Base-by-base conservation (phyloP, 2,329 filamentous ascomycete species). In the Fusarium metavorans region DNA sequence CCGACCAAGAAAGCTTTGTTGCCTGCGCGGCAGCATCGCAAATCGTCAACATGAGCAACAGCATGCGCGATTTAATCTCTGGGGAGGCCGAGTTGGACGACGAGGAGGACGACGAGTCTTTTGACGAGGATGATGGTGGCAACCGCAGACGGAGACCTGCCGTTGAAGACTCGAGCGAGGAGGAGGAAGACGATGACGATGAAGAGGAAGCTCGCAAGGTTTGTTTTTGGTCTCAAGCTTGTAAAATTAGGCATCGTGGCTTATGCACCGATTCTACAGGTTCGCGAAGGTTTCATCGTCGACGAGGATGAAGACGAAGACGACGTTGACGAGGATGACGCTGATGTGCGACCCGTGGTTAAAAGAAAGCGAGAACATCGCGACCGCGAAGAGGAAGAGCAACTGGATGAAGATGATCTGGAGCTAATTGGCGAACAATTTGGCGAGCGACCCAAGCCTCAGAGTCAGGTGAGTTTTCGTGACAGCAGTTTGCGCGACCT, bases 201-300 rank as follows among this genome's bases (percentile, higher is more conserved):
- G 93, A 95, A 80, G 95, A 97, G 81, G 95, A 94, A 78, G 92
- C 91, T 73, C 90, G 91, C 77, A 92, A 91, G 82, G 94, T 97
- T 85, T 78, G 87, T 79, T 39, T 50, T 18, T 54, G 5, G 32
- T 18, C 14, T 25, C 13, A 14, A 50, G 30, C 79, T 16, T 41
- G 20, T 14, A 25, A 64, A 35, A 18, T 52, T 32, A 13, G 54
- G 37, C 32, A 37, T 20, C 1, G 30, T 54, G 18, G 14, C 61
- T 77, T 30, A 76, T 68, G 43, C 69, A 74, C 73, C 76, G 48
- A 6, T 41, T 35, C 13, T 13, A 27, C 79, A 98, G 95, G 90
- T 97, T 75, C 94, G 94, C 62, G 95, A 97, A 86, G 96, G 95
- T 30, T 99, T 98, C 85, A 98, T 99, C 76, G 95, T 97, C 73